Base-by-base conservation (phyloP, 2,329 filamentous ascomycete species). In the Trematosphaeria pertusa region DNA sequence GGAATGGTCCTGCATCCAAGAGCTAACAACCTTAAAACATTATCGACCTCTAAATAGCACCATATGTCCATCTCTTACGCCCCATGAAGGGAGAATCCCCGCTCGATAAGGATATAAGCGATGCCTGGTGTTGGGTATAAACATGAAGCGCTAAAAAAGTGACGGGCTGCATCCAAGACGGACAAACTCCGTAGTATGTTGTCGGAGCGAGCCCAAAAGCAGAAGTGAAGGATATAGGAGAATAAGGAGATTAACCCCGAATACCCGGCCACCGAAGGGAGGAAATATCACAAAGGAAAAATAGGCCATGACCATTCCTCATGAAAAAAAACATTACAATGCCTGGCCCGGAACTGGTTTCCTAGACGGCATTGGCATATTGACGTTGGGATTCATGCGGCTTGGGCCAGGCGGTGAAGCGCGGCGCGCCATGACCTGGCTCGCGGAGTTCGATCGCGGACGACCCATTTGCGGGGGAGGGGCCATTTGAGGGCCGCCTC, bases 321-420 rank as follows among this genome's bases (percentile, higher is more conserved):
- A 62, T 65, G 43, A 64, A 46, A n/a, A n/a, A n/a, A n/a, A 51
- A 46, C 48, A 44, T 61, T 48, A 78, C 48, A 77, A 56, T 17
- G 76, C 75, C 65, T 73, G 71, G 32, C 77, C 77, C 17, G 76
- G 76, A 17, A 79, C 71, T 19, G 76, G 76, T 64, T 79, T 79
- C 56, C 76, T 68, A 22, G 60, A 53, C 6, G 74, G 75, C 37
- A 75, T 56, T 17, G 58, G 52, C 39, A 40, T 17, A 32, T 43
- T 37, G 19, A 46, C 49, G 18, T 59, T 63, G 22, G 69, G 67
- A 32, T 69, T 72, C 68, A 73, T 69, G 24, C 68, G 70, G 39
- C 70, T 73, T 3, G 64, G 68, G 6, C 69, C 70, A 5, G 64
- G 61, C 19, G 67, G 65, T 31, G 63, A 58, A 7, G 50, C 58